These are phyloP conservation scores for Fusarium phyllophilum DNA, from an alignment of 2,329 filamentous ascomycete genomes.

Conservation along the genomic window DNA sequence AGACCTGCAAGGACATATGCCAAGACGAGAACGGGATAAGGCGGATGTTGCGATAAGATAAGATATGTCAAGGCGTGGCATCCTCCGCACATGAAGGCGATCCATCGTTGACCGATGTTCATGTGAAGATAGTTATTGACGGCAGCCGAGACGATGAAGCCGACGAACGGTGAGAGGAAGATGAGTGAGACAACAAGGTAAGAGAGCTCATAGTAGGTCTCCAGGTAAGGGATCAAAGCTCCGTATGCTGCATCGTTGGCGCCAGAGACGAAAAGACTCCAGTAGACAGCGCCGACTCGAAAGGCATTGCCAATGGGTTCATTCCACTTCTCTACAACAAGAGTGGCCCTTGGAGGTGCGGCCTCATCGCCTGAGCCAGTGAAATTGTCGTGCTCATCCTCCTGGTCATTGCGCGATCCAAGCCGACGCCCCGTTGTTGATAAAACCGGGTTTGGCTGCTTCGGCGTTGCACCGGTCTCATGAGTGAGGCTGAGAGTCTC, in stretches of 20 bases:
- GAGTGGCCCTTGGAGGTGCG: not conserved
- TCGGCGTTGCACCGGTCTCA: not conserved
- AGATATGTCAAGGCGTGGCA: constrained; percentile 72
- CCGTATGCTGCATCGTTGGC: constrained; percentile 66
- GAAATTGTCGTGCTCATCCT: not conserved
- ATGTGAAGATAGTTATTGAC: constrained; percentile 62
- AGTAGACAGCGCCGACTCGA: constrained; percentile 64
- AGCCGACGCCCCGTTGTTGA: constrained; percentile 12
- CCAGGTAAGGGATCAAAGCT: constrained; percentile 36
- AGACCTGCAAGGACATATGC: constrained; percentile 74
- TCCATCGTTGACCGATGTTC: constrained; percentile 55
- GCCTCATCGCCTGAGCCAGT: not conserved
- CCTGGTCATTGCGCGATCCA: not conserved
- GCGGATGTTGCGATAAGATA: constrained; percentile 71
- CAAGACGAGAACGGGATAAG: constrained; percentile 72
- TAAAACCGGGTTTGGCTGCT: constrained; percentile 10
- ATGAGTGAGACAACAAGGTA: constrained; percentile 72
- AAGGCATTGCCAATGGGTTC: constrained; percentile 51
- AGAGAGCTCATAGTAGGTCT: constrained; percentile 66
- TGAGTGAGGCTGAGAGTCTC: not conserved
- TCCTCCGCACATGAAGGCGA: constrained; percentile 67
- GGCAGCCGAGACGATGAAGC: constrained; percentile 70
- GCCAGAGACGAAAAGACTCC: constrained; percentile 66
- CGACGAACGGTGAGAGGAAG: constrained; percentile 73
- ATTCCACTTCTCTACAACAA: constrained; percentile 33